Evolutionary conservation across 768 basidiomycete species (phyloP).

Genomic region (Cubamyces sp.): DNA sequence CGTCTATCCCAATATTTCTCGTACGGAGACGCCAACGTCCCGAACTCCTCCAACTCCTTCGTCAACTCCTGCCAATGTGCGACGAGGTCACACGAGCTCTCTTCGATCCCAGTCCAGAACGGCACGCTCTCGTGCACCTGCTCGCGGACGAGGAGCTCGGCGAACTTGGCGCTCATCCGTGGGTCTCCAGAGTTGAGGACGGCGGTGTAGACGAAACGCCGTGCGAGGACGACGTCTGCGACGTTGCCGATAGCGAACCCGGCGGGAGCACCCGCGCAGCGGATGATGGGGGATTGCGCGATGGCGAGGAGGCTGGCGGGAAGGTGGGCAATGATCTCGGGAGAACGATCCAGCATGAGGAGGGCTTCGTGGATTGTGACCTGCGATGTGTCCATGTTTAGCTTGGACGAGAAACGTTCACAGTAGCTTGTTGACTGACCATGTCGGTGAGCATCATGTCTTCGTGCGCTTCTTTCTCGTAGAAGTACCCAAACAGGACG

Average conservation of each 20-base stretch:
- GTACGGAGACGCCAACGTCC: slow-evolving; percentile 17
- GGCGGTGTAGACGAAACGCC: slow-evolving; percentile 26
- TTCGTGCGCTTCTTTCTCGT: slow-evolving; percentile 13
- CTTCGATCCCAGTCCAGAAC: too few species aligned
- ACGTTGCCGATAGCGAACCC: slow-evolving; percentile 29
- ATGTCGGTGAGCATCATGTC: not conserved
- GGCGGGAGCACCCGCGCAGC: slow-evolving; percentile 4
- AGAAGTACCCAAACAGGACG: slow-evolving; percentile 16
- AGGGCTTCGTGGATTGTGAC: slow-evolving; percentile 9
- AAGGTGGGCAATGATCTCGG: slow-evolving; percentile 21
- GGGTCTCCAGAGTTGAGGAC: slow-evolving; percentile 17
- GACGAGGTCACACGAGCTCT: not conserved
- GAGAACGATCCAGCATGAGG: slow-evolving; percentile 1
- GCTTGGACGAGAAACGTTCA: not conserved
- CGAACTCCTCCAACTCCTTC: slow-evolving; percentile 8
- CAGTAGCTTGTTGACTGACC: not conserved
- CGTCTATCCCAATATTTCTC: slow-evolving; percentile 23
- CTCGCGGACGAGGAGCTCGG: not conserved
- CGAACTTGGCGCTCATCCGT: not conserved
- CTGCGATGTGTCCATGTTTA: not conserved
- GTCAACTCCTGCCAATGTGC: not conserved
- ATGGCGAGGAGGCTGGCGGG: slow-evolving; percentile 21
- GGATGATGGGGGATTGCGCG: slow-evolving; percentile 29
- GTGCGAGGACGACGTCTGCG: slow-evolving; percentile 27
- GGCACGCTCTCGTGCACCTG: too few species aligned